A percentile compares a stretch with the other conserved stretches of the same genome.
Conservation (phyloP, 768 basidiomycete genomes). For the Royoungia palumana region DNA sequence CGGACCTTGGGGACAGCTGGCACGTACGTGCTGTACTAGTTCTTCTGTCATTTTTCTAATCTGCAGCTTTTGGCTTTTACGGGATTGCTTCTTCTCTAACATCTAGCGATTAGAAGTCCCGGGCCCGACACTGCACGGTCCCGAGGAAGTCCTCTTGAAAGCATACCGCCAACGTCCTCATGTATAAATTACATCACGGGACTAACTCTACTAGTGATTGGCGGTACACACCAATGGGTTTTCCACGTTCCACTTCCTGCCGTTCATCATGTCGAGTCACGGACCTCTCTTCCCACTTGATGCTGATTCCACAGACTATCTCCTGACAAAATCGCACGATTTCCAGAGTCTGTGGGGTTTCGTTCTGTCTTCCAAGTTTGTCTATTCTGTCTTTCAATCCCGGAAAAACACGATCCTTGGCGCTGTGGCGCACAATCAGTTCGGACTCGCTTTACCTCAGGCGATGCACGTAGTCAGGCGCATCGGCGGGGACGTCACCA, state of each 20-base stretch:
- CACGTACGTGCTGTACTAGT: too few species aligned
- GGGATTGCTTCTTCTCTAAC: too few species aligned
- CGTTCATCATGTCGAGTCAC: conserved; percentile 1
- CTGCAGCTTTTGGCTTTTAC: too few species aligned
- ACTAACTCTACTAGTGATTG: too few species aligned
- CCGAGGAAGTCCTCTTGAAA: too few species aligned
- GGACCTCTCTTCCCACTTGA: conserved; percentile 5
- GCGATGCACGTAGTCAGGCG: conserved; percentile 28
- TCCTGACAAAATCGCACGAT: conserved; percentile 28
- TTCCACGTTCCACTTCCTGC: not conserved
- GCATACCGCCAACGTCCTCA: too few species aligned
- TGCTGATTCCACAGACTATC: conserved; percentile 31
- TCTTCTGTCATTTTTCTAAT: too few species aligned
- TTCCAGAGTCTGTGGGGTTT: conserved; percentile 26
- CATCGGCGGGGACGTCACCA: not conserved
- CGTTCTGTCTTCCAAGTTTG: conserved; percentile 29
- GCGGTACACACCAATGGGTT: not conserved
- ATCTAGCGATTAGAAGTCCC: too few species aligned
- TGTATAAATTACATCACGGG: too few species aligned
- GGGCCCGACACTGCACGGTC: too few species aligned
- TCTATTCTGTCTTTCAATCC: conserved; percentile 28
- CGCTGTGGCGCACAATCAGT: conserved; percentile 27
- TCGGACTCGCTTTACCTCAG: conserved; percentile 31
- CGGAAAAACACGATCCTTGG: conserved; percentile 32
- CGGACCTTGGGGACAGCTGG: too few species aligned